Conservation (phyloP, 2,329 filamentous ascomycete species). For the Ilyonectria robusta region DNA sequence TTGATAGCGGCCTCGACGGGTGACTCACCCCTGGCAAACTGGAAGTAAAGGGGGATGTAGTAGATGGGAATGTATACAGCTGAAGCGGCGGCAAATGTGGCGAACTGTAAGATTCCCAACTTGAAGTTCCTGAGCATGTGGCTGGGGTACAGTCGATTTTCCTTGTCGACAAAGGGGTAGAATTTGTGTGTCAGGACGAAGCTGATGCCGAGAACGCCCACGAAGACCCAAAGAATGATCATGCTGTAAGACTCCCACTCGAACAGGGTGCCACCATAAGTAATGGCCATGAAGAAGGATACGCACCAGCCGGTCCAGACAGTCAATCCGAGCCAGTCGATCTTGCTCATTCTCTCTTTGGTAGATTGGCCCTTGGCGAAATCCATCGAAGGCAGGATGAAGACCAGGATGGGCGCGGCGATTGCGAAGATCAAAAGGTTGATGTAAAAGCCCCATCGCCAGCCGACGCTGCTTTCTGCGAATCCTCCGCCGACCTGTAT, state of each 20-base stretch:
- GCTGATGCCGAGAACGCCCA: constrained; percentile 55
- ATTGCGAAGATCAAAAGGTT: constrained; percentile 64
- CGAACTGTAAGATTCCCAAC: constrained; percentile 20
- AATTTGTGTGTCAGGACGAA: constrained; percentile 59
- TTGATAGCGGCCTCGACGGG: constrained; percentile 57
- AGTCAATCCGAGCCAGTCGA: constrained; percentile 61
- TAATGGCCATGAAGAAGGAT: constrained; percentile 62
- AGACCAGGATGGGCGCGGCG: constrained; percentile 48
- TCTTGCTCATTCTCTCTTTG: constrained; percentile 47
- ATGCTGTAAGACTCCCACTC: constrained; percentile 58
- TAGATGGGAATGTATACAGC: constrained; percentile 57
- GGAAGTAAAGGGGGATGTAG: constrained; percentile 66
- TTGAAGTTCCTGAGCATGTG: constrained; percentile 35
- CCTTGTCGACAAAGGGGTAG: constrained; percentile 54
- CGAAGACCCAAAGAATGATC: constrained; percentile 61
- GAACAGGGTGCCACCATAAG: constrained; percentile 63
- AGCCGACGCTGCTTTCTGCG: constrained; percentile 53
- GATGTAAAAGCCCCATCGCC: constrained; percentile 57
- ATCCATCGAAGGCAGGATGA: constrained; percentile 45
- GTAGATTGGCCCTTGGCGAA: constrained; percentile 26
- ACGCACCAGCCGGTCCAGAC: constrained; percentile 58
- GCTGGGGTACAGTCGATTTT: constrained; percentile 56
- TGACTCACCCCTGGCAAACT: constrained; percentile 60
- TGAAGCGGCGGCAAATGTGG: not conserved
- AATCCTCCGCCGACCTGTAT: constrained; percentile 56